phyloP scores from a whole-genome alignment of 164 flowering plant genomes.

The Liriodendron chinense region DNA sequence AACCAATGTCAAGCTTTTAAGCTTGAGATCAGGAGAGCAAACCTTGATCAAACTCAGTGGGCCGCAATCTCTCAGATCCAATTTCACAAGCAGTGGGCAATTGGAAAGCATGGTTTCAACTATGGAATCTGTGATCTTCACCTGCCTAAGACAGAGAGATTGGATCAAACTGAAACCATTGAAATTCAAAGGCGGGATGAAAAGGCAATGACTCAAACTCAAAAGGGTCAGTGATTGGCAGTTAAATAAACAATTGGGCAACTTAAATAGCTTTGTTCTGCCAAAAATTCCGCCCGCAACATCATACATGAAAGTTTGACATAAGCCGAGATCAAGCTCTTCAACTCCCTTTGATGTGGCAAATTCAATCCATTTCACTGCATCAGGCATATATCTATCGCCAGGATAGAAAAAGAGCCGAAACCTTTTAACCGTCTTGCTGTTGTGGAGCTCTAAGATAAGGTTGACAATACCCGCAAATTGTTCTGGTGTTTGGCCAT shows the following conservation, averaged over 20 bases:
- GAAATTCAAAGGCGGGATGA: neutral
- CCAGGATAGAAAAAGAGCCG: neutral
- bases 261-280: neutral
- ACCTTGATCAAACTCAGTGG: neutral
- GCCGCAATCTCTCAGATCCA: neutral
- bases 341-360: neutral
- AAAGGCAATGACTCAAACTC: neutral
- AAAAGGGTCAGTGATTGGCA: neutral
- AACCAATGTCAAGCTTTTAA: neutral
- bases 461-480: neutral
- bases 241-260: neutral
- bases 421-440: neutral
- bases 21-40: neutral
- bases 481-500: neutral
- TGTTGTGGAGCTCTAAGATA: neutral
- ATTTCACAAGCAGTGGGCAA: neutral
- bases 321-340: neutral
- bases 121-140: neutral
- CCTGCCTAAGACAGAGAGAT: neutral
- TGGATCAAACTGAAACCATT: neutral
- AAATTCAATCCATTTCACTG: conserved; percentile 1
- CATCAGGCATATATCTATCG: neutral
- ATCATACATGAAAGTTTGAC: neutral
- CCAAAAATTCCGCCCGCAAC: neutral
- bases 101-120: neutral